Evolutionary conservation across 305 asterid genomes (phyloP).

Genomic region (Fraxinus xanthoxyloides): DNA sequence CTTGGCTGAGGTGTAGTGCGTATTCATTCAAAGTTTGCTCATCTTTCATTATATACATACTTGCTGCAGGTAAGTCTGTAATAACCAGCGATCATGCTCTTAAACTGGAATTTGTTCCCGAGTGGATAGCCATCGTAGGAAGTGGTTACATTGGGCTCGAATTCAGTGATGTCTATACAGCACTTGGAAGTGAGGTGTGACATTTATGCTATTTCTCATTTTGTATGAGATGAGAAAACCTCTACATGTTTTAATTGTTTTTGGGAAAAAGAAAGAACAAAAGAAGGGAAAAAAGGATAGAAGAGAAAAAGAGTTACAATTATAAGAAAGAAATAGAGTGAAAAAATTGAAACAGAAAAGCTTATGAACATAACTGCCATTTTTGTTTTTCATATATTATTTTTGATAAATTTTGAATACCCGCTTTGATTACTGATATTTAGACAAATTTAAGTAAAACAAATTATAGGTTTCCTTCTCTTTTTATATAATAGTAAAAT

Average conservation of each 20-base stretch:
- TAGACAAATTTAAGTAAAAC: not conserved
- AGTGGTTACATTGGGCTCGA: slow-evolving; percentile 98
- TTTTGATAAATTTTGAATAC: not conserved
- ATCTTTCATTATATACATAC: slow-evolving; percentile 12
- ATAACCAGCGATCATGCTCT: slow-evolving; percentile 97
- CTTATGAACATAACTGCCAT: not conserved
- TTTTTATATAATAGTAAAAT: slow-evolving; percentile 10
- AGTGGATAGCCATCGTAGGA: slow-evolving; percentile 95
- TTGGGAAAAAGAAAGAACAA: not conserved
- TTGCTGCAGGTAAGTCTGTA: slow-evolving; percentile 77
- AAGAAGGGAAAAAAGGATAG: not conserved
- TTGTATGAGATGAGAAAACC: not conserved
- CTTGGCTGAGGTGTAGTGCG: not conserved
- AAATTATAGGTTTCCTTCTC: not conserved
- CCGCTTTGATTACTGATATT: slow-evolving; percentile 4
- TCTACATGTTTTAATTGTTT: not conserved
- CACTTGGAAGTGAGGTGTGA: slow-evolving; percentile 95
- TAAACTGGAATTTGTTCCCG: slow-evolving; percentile 81
- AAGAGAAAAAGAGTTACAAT: not conserved
- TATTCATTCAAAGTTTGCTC: not conserved
- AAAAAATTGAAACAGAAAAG: not conserved
- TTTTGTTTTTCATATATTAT: not conserved
- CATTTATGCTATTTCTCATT: not conserved
- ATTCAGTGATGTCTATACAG: slow-evolving; percentile 95
- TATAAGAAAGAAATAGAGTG: not conserved